Base-by-base conservation (phyloP, 139 green algal genomes). In the Tetradesmus obliquus region DNA sequence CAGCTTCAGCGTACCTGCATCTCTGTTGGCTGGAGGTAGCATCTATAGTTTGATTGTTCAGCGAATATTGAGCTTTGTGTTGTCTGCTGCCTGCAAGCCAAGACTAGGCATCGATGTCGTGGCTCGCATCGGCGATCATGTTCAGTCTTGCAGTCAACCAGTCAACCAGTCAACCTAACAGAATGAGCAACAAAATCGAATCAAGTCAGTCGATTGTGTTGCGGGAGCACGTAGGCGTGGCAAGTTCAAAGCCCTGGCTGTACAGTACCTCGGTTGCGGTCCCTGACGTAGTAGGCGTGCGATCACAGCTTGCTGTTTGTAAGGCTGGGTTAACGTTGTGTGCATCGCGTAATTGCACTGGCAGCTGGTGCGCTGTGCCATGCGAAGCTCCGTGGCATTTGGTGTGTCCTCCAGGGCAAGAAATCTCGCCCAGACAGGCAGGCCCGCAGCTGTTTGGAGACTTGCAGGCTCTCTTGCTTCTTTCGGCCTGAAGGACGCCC, bases 11-110 rank as follows among this genome's bases (percentile, higher is more conserved):
- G 17, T 66, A 82, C 85, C 85, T 90, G 85, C 13, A n/a, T 90
- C 85, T 19, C 85, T 54, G 1, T 90, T 90, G 51, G 85, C 62
- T 57, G 85, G 85, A 12, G 85, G 85, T 24, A 90, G 85, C 85
- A 90, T 90, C 8, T 32, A 51, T 45, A 45, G 32, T 45, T 45
- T 45, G 32, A 45, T 45, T 45, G 32, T 45, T 45, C 32, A 45
- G 32, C 32, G 32, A 45, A 45, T 45, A 45, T 45, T 45, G 32
- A 45, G 32, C 32, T 45, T 85, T 15, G 7, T 15, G 76, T 22
- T 53, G n/a, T 53, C 76, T 82, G 76, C 76, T 82, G 76, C 76
- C 54, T 22, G 22, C 9, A 19, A 76, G 66, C 8, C 17, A 13
- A 76, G 66, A 17, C 66, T 76, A 19, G 17, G 15, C 17, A 76